Percentiles rank a stretch among this genome's conserved stretches.
These are phyloP conservation scores for Curvularia verruculosa DNA, from an alignment of 2,329 filamentous ascomycete genomes.

Conservation along the genomic window DNA sequence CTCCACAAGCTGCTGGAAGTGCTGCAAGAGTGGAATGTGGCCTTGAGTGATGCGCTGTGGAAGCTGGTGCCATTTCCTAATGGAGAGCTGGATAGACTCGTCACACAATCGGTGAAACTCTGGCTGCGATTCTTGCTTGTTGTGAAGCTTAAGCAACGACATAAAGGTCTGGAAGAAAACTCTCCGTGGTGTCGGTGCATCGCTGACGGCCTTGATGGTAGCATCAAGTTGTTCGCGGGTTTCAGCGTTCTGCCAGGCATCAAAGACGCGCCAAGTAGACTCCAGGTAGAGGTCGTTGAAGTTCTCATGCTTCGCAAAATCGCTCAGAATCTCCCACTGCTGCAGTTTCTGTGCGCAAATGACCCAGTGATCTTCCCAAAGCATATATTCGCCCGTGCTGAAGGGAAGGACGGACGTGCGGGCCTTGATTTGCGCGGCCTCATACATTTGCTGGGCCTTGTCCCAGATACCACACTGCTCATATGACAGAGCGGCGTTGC, in stretches of 20 bases:
- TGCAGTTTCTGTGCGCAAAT: conserved; percentile 97
- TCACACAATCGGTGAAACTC: conserved; percentile 93
- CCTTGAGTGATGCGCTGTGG: conserved; percentile 91
- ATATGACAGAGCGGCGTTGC: conserved; percentile 94
- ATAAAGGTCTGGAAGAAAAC: conserved; percentile 99
- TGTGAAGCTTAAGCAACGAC: conserved; percentile 91
- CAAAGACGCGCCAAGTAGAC: conserved; percentile 92
- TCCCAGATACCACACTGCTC: conserved; percentile 99
- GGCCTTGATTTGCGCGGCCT: conserved; percentile 95
- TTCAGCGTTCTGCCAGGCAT: conserved; percentile 88
- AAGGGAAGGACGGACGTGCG: conserved; percentile 95
- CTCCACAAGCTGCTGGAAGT: conserved; percentile 97
- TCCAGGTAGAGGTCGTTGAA: conserved; percentile 95
- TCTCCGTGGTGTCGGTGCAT: conserved; percentile 90
- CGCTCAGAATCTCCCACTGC: conserved; percentile 97
- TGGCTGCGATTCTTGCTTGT: conserved; percentile 76
- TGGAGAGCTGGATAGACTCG: conserved; percentile 95
- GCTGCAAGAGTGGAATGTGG: conserved; percentile 91
- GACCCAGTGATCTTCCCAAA: conserved; percentile 99
- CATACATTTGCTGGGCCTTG: conserved; percentile 96
- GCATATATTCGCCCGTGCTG: conserved; percentile 95
- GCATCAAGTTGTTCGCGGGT: conserved; percentile 89
- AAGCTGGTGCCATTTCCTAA: conserved; percentile 99
- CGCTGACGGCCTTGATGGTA: conserved; percentile 95
- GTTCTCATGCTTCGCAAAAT: conserved; percentile 99